phyloP scores from a whole-genome alignment of 805 yeast genomes.

The Phaffomyces opuntiae region DNA sequence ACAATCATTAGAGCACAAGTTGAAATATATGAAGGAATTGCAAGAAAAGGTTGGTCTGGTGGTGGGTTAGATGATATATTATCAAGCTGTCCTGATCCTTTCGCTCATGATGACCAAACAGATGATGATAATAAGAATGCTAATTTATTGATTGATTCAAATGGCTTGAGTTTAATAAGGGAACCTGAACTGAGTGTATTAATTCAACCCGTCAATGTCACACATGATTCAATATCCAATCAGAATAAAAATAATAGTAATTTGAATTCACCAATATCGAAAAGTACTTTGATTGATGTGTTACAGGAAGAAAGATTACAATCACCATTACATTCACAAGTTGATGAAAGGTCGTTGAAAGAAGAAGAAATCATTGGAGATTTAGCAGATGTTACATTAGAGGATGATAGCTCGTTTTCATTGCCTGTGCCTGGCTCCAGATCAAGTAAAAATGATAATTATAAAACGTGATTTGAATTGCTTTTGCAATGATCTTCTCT shows the following conservation, averaged over 20 bases:
- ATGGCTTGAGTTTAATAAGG: conserved; percentile 4
- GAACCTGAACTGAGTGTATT: conserved; percentile 1
- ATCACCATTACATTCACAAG: neutral
- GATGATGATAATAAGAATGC: conserved; percentile 2
- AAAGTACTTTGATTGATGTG: neutral
- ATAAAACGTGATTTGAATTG: too few relatives aligned
- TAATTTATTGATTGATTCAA: neutral
- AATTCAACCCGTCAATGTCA: conserved; percentile 10
- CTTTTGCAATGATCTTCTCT: too few relatives aligned
- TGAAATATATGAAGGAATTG: conserved; percentile 73
- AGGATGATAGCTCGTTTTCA: conserved; percentile 45
- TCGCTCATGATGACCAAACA: conserved; percentile 24
- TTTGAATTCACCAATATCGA: conserved; percentile 14
- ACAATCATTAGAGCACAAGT: conserved; percentile 71
- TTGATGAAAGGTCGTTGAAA: neutral
- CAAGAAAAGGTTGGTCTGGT: conserved; percentile 81
- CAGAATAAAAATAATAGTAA: too few relatives aligned
- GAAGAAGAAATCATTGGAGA: conserved; percentile 2
- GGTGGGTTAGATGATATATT: conserved; percentile 75
- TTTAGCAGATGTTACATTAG: neutral
- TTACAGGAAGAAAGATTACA: neutral
- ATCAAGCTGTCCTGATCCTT: conserved; percentile 60
- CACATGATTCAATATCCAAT: conserved; percentile 5
- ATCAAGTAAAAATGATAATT: too few relatives aligned
- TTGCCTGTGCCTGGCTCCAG: conserved; percentile 34